Evolutionary conservation across 495 filamentous ascomycete species (phyloP), one percentile per base, ranked within the genome.

Genomic region (Gamarada debralockiae): DNA sequence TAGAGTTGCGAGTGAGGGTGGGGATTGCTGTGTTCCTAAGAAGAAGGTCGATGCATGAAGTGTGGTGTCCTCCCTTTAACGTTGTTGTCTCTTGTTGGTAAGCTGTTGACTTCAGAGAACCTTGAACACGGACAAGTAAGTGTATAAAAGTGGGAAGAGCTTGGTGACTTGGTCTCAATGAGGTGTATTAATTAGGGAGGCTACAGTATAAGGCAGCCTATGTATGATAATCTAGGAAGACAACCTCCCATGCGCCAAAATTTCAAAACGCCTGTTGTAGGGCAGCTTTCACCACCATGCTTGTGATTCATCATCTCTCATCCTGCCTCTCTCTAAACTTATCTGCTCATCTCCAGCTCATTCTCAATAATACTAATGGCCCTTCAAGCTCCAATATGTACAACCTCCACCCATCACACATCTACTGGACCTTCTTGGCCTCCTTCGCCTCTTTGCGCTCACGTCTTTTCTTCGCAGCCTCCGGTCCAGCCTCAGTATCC

Each of bases 401-500:
- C 56, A 53, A 36, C 13, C 37, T 17, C 31, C 14, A 13, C 15
- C 33, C 18, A 31, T 24, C 14, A 17, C 15, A 29, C 8, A 42
- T 60, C 50, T 61, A 64, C 38, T 58, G 47, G 4, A 40, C 50
- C 60, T 62, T 62, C 53, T 57, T 71, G 12, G 71, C 65, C 52
- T 75, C 71, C 65, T 85, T 75, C 14, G 73, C 82, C 25, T 83
- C 47, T 77, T 89, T 93, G 62, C 79, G 80, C 70, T 95, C 91
- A 34, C 91, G 80, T 63, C 92, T 83, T 58, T 78, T 81, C 80
- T 90, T 91, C 39, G 85, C 76, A 8, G 93, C 89, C 67, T 93
- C 93, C 3, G 88, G 84, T 33, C 87, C 89, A 57, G 89, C 87
- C 75, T 98, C 92, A 46, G 93, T 98, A 69, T 97, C 91, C 50